A percentile compares a stretch with the other conserved stretches of the same genome.
These are phyloP conservation scores for Capsicum baccatum DNA, from an alignment of 257 asterid genomes.

Conservation along the genomic window DNA sequence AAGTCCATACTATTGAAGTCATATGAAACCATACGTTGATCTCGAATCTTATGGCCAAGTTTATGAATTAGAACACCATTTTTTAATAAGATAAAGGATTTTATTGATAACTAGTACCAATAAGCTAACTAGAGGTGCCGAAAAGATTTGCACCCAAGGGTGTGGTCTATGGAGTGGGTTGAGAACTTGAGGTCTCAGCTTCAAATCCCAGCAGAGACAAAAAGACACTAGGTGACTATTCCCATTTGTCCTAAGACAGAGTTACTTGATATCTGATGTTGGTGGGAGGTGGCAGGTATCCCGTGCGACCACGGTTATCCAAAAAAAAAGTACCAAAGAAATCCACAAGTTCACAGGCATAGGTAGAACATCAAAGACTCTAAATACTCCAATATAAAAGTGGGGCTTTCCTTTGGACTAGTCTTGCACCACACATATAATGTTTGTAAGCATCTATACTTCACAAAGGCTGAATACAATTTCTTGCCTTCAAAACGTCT, in stretches of 20 bases:
- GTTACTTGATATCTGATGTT: too few relatives aligned
- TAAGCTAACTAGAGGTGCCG: neutral
- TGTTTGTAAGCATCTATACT: neutral
- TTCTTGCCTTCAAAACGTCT: constrained; percentile 3
- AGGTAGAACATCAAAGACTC: neutral
- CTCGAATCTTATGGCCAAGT: neutral
- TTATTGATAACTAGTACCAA: neutral
- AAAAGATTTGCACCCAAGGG: too few relatives aligned
- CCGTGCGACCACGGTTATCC: too few relatives aligned
- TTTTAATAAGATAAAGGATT: neutral
- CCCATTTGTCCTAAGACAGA: too few relatives aligned
- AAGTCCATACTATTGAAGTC: neutral
- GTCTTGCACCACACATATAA: neutral
- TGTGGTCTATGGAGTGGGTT: too few relatives aligned
- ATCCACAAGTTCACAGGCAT: too few relatives aligned
- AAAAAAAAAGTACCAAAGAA: too few relatives aligned
- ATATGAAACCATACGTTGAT: neutral
- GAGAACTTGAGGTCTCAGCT: too few relatives aligned
- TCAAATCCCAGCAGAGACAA: too few relatives aligned
- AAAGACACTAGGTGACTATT: too few relatives aligned
- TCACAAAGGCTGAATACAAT: neutral
- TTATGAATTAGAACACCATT: neutral
- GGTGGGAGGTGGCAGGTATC: too few relatives aligned
- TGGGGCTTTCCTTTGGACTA: neutral
- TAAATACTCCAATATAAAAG: neutral